Conservation (phyloP, 306 rosid genomes). For the Ormosia semicastrata region DNA sequence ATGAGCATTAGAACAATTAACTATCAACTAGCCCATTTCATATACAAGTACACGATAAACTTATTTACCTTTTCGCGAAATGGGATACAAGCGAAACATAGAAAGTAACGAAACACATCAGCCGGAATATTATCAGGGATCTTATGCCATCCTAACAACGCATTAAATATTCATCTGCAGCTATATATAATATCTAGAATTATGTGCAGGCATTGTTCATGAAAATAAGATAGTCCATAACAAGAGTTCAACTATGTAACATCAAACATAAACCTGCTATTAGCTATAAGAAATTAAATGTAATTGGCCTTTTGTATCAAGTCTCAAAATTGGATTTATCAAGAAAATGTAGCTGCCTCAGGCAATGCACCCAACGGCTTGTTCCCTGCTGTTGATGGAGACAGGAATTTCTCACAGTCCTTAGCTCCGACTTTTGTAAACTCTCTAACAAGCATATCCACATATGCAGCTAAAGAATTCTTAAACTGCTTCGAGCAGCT, state of each 20-base stretch:
- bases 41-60: neutral
- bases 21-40: neutral
- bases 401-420: slow-evolving; percentile 55
- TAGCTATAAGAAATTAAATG: slow-evolving; percentile 12
- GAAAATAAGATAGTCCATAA: slow-evolving; percentile 9
- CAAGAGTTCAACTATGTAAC: slow-evolving; percentile 19
- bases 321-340: slow-evolving; percentile 33
- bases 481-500: slow-evolving; percentile 67
- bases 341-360: slow-evolving; percentile 30
- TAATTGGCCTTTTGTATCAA: slow-evolving; percentile 23
- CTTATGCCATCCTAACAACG: slow-evolving; percentile 3
- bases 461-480: slow-evolving; percentile 31
- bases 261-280: slow-evolving; percentile 24
- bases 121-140: neutral
- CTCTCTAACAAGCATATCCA: slow-evolving; percentile 46
- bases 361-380: neutral
- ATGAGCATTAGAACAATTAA: too few species aligned
- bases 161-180: slow-evolving; percentile 12
- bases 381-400: slow-evolving; percentile 29
- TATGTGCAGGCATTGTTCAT: slow-evolving; percentile 31
- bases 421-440: slow-evolving; percentile 54
- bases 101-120: neutral
- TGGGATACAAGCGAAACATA: neutral
- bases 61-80: neutral
- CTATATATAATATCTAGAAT: slow-evolving; percentile 44